These are phyloP conservation scores for Irpex sp. DNA, from an alignment of 1,284 basidiomycete species.

Conservation along the genomic window DNA sequence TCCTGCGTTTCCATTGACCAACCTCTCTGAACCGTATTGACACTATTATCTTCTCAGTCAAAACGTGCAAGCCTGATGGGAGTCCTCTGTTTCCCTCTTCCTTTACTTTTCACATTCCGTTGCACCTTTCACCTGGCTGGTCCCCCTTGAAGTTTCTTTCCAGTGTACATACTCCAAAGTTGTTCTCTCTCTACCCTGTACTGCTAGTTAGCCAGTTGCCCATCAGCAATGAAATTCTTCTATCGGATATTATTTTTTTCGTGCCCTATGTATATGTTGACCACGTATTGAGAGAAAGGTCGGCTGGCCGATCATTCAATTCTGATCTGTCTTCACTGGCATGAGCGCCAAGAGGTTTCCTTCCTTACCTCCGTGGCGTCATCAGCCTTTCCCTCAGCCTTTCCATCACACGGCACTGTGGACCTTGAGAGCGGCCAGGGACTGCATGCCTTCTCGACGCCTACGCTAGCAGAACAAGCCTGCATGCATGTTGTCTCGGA, in stretches of 20 bases:
- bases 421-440: not conserved
- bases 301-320: not conserved
- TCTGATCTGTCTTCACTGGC: too few relatives aligned
- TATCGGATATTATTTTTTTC: not conserved
- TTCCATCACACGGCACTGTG: not conserved
- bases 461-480: not conserved
- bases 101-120: not conserved
- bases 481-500: conserved; percentile 19
- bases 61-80: conserved; percentile 29
- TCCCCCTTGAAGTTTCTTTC: not conserved
- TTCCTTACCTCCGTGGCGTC: not conserved
- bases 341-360: too few relatives aligned
- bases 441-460: not conserved
- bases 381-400: not conserved
- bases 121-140: conserved; percentile 1
- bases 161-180: not conserved
- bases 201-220: not conserved
- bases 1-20: not conserved
- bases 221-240: not conserved
- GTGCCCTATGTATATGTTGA: not conserved
- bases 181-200: not conserved
- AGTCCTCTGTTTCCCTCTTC: not conserved
- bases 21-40: not conserved
- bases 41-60: conserved; percentile 18
- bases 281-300: not conserved